Evolutionary conservation across 805 yeast species (phyloP).

Genomic region (Metschnikowia similis): DNA sequence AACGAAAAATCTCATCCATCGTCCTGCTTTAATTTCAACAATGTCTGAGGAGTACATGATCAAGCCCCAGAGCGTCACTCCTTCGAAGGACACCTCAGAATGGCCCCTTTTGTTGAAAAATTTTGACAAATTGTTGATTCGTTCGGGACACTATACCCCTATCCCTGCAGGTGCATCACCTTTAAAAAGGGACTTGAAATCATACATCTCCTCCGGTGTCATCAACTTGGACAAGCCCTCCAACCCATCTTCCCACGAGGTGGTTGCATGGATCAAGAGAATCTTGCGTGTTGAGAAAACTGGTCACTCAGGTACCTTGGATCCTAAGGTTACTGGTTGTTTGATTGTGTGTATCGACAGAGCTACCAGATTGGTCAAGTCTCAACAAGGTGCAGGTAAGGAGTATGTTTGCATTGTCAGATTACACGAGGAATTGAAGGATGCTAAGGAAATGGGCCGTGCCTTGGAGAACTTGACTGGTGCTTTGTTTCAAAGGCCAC

Average conservation of each 20-base stretch:
- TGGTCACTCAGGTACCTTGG: slow-evolving; percentile 98
- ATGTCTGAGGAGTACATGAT: slow-evolving; percentile 74
- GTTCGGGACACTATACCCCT: slow-evolving; percentile 97
- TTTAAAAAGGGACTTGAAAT: slow-evolving; percentile 85
- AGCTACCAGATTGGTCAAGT: slow-evolving; percentile 95
- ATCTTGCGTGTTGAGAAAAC: slow-evolving; percentile 94
- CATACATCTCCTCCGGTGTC: slow-evolving; percentile 90
- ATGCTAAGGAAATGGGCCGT: slow-evolving; percentile 84
- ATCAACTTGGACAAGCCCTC: slow-evolving; percentile 97
- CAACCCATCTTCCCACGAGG: slow-evolving; percentile 98
- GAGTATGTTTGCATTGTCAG: slow-evolving; percentile 98
- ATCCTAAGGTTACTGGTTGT: slow-evolving; percentile 98
- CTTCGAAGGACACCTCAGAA: slow-evolving; percentile 81
- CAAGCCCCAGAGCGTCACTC: slow-evolving; percentile 79
- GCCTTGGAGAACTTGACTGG: slow-evolving; percentile 93
- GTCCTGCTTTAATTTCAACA: slow-evolving; percentile 6
- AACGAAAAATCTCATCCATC: slow-evolving; percentile 9
- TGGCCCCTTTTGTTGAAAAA: slow-evolving; percentile 95
- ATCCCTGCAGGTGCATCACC: slow-evolving; percentile 96
- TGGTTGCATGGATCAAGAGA: slow-evolving; percentile 98
- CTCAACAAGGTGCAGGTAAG: slow-evolving; percentile 99
- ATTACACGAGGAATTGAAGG: slow-evolving; percentile 88
- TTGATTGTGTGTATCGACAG: slow-evolving; percentile 96
- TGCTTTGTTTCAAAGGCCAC: slow-evolving; percentile 98
- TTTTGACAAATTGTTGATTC: slow-evolving; percentile 88